phyloP scores from a whole-genome alignment of 805 yeast genomes.

The Hanseniaspora thailandica region DNA sequence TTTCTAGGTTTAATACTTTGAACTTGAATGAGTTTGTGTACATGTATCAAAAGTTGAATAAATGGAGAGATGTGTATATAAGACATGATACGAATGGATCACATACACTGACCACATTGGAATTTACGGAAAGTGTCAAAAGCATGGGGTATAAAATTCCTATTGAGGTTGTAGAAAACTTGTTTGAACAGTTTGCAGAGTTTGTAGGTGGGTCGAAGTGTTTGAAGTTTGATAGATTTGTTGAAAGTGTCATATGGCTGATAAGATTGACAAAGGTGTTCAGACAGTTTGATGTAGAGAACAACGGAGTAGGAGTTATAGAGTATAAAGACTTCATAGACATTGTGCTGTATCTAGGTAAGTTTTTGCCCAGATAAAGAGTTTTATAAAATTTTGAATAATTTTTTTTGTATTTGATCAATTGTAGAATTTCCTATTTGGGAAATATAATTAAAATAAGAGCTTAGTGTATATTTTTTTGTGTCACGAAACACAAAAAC shows the following conservation, averaged over 20 bases:
- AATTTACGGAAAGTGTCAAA: slow-evolving; percentile 28
- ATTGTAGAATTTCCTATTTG: not conserved
- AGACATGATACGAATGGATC: slow-evolving; percentile 29
- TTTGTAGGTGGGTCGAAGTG: slow-evolving; percentile 27
- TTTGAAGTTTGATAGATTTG: slow-evolving; percentile 68
- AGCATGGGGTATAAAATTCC: slow-evolving; percentile 29
- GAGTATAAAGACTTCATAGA: slow-evolving; percentile 56
- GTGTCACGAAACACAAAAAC: not conserved
- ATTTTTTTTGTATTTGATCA: not conserved
- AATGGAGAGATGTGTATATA: slow-evolving; percentile 30
- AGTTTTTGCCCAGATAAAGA: slow-evolving; percentile 21
- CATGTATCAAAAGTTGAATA: slow-evolving; percentile 27
- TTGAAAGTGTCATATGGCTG: slow-evolving; percentile 66
- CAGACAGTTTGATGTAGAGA: slow-evolving; percentile 62
- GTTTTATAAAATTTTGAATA: too few species aligned
- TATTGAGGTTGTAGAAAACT: slow-evolving; percentile 27
- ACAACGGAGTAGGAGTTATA: slow-evolving; percentile 60
- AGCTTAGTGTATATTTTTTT: too few species aligned
- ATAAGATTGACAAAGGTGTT: slow-evolving; percentile 67
- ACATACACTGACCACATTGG: slow-evolving; percentile 25
- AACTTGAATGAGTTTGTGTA: slow-evolving; percentile 27
- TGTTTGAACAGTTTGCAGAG: slow-evolving; percentile 30
- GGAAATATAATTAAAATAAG: not conserved
- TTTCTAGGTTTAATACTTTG: slow-evolving; percentile 28
- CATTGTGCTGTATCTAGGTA: slow-evolving; percentile 34